Base-by-base conservation (phyloP, 257 asterid species). In the Handroanthus guayacan region DNA sequence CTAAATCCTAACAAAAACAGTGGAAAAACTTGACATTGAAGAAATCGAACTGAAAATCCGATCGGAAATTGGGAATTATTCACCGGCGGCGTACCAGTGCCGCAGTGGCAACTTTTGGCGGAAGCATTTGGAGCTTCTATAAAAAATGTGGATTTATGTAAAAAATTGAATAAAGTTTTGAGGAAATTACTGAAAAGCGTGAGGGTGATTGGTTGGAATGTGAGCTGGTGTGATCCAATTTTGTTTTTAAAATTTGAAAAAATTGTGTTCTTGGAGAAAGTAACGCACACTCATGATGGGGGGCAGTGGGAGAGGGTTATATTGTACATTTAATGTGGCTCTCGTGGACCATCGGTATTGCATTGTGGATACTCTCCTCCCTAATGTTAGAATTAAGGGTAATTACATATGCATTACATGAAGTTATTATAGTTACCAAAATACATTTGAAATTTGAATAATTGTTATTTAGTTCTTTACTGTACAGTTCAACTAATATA, bases 241-340 rank as follows among this genome's bases (percentile, higher is more conserved):
- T 34, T 44, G 1, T 39, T 72, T 86, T 84, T 62, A 25, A 66
- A 79, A 52, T 54, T 67, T 82, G 50, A 62, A 78, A 85, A 44
- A 62, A 45, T 62, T 36, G 12, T 81, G 43, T 84, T 66, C 75
- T 76, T 10, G 87, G 82, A 80, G 81, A 86, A 84, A 89, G 95
- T 87, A 86, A 87, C 91, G 85, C 68, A 72, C 36, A 71, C 78
- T 85, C 81, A 89, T 88, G 67, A 86, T 86, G 87, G 82, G 85
- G 76, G 45, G 86, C 56, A 78, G 71, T 86, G 87, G 83, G 41
- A 67, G 71, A 16, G 55, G 68, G 20, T 56, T 4, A 37, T n/a
- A 31, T 3, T 43, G 16, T 70, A 12, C 61, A 61, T 37, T 43
- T 64, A 7, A 65, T 1, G 31, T 0, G 31, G 31, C 1, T 25